Conservation (phyloP, 1,284 basidiomycete species). For the Cystobasidium pallidum region DNA sequence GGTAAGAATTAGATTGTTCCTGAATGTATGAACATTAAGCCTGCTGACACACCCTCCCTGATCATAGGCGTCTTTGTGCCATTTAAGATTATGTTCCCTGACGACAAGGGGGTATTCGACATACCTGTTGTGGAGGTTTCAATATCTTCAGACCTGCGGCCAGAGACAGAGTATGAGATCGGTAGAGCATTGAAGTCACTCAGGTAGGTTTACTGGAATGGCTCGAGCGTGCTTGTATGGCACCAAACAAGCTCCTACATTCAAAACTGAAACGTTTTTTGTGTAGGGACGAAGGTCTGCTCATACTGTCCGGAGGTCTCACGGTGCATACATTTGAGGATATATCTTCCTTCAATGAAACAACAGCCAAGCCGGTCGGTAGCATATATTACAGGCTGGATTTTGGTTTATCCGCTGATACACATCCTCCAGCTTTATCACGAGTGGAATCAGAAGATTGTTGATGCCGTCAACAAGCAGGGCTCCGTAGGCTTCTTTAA, state of each 20-base stretch:
- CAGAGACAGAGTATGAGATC: conserved; percentile 67
- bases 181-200: conserved; percentile 67
- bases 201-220: conserved; percentile 60
- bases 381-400: background rate
- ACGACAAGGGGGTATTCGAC: conserved; percentile 58
- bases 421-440: conserved; percentile 57
- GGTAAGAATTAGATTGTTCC: conserved; percentile 53
- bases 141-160: conserved; percentile 66
- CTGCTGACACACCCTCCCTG: background rate
- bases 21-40: no score
- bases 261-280: no score
- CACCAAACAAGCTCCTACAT: no score
- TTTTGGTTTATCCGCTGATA: no score
- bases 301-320: conserved; percentile 72
- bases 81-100: conserved; percentile 70
- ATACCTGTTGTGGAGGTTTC: conserved; percentile 72
- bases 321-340: conserved; percentile 64
- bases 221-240: no score
- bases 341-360: conserved; percentile 62
- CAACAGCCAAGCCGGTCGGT: conserved; percentile 59
- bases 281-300: conserved; percentile 65
- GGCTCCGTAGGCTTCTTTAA: conserved; percentile 49
- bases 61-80: conserved; percentile 66
- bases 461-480: conserved; percentile 64
- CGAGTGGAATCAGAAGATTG: conserved; percentile 66